phyloP scores from a whole-genome alignment of 495 filamentous ascomycete genomes.

The Podospora didyma region DNA sequence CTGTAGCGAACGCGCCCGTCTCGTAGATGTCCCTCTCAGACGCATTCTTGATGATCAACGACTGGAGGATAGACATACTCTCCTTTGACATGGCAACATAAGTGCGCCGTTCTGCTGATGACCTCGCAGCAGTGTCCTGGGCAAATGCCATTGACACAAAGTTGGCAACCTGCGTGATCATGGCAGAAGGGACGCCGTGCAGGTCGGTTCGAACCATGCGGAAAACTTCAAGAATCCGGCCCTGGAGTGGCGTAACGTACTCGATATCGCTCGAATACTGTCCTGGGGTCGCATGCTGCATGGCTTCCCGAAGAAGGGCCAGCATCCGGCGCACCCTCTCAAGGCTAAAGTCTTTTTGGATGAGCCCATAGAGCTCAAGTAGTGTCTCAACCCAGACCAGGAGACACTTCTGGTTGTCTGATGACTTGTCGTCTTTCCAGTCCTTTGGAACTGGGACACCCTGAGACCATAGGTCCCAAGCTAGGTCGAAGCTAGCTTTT shows the following conservation, averaged over 20 bases:
- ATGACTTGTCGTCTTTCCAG: constrained; percentile 41
- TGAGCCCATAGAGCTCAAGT: constrained; percentile 76
- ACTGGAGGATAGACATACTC: constrained; percentile 64
- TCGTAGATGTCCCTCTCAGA: constrained; percentile 61
- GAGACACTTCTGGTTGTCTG: constrained; percentile 71
- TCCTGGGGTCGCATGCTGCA: constrained; percentile 59
- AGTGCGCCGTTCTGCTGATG: constrained; percentile 51
- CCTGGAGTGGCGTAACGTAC: constrained; percentile 73
- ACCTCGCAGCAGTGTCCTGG: constrained; percentile 27
- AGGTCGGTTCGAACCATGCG: constrained; percentile 68
- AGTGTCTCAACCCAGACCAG: constrained; percentile 74
- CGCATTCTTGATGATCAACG: constrained; percentile 59
- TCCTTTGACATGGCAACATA: constrained; percentile 84
- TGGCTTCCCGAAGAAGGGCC: constrained; percentile 54
- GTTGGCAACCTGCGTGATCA: constrained; percentile 64
- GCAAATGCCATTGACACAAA: constrained; percentile 66
- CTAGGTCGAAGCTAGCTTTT: constrained; percentile 53
- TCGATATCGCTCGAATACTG: constrained; percentile 83
- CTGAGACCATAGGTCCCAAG: constrained; percentile 71
- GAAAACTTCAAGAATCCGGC: constrained; percentile 65
- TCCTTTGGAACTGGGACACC: constrained; percentile 50
- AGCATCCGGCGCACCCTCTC: constrained; percentile 60
- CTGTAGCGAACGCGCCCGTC: constrained; percentile 55
- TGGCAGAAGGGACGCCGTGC: constrained; percentile 58
- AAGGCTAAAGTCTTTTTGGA: constrained; percentile 57